Conservation (phyloP, 2,329 filamentous ascomycete genomes). For the Drechslera avenae region DNA sequence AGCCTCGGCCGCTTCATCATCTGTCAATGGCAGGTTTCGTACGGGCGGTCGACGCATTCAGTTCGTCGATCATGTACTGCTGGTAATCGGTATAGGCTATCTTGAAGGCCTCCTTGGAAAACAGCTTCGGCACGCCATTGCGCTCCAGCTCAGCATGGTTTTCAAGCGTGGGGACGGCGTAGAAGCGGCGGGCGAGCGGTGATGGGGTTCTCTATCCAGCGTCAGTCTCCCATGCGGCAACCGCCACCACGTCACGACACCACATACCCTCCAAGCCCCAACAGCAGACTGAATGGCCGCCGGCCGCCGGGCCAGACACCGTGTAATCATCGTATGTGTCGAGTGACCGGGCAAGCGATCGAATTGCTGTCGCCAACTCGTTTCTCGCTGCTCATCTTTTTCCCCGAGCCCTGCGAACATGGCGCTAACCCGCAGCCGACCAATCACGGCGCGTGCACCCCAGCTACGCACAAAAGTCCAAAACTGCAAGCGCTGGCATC, state of each 20-base stretch:
- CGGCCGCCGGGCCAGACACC: conserved; percentile 39
- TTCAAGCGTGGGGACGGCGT: conserved; percentile 57
- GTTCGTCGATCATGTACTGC: conserved; percentile 70
- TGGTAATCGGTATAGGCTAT: conserved; percentile 87
- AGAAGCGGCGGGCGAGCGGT: conserved; percentile 34
- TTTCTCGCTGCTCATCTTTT: conserved; percentile 28
- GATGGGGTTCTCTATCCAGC: conserved; percentile 32
- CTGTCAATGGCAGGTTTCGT: conserved; percentile 25
- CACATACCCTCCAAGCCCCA: conserved; percentile 31
- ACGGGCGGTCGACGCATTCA: conserved; percentile 78
- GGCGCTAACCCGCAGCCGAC: conserved; percentile 28
- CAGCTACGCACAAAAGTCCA: conserved; percentile 18
- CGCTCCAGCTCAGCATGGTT: conserved; percentile 53
- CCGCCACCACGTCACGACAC: conserved; percentile 6
- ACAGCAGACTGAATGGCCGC: conserved; percentile 28
- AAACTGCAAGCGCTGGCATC: conserved; percentile 39
- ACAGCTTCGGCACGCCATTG: conserved; percentile 70
- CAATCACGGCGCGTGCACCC: conserved; percentile 39
- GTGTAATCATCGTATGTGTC: conserved; percentile 42
- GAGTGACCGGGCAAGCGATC: conserved; percentile 14
- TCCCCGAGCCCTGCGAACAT: conserved; percentile 17
- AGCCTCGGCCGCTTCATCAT: conserved; percentile 2
- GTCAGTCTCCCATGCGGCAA: conserved; percentile 29
- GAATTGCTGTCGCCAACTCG: conserved; percentile 20
- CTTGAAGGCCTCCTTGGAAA: conserved; percentile 71